These are phyloP conservation scores for Phoma sp. DNA, from an alignment of 2,329 filamentous ascomycete genomes.

Conservation along the genomic window DNA sequence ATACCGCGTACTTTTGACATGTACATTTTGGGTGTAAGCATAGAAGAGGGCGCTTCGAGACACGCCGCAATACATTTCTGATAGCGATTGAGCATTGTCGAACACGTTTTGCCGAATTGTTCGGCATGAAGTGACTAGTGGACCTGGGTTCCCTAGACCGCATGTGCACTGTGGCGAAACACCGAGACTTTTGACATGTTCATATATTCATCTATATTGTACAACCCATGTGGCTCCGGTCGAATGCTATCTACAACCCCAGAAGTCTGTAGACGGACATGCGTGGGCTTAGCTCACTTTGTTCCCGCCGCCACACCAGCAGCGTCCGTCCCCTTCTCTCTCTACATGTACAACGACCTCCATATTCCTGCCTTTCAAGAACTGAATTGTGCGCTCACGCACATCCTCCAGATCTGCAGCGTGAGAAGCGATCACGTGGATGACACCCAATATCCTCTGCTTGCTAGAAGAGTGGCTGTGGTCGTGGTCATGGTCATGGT, in stretches of 20 bases:
- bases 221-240: background rate
- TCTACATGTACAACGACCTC: conserved; percentile 89
- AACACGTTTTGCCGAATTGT: too few relatives aligned
- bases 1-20: conserved; percentile 8
- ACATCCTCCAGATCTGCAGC: conserved; percentile 82
- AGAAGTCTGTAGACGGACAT: background rate
- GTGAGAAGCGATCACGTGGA: conserved; percentile 80
- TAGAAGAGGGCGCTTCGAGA: conserved; percentile 7
- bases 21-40: conserved; percentile 19
- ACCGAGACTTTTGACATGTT: too few relatives aligned
- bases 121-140: too few relatives aligned
- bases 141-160: too few relatives aligned
- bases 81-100: background rate
- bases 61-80: background rate
- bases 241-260: conserved; percentile 5
- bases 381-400: conserved; percentile 74
- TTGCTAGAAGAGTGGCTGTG: conserved; percentile 40
- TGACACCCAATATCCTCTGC: conserved; percentile 74
- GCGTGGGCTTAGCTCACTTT: conserved; percentile 26
- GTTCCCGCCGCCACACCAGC: conserved; percentile 64
- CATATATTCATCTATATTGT: too few relatives aligned
- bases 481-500: conserved; percentile 41
- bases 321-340: conserved; percentile 73
- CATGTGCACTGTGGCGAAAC: too few relatives aligned
- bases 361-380: conserved; percentile 73